Evolutionary conservation across 345 rosid genomes (phyloP).

Genomic region (Geranium rotundifolium): DNA sequence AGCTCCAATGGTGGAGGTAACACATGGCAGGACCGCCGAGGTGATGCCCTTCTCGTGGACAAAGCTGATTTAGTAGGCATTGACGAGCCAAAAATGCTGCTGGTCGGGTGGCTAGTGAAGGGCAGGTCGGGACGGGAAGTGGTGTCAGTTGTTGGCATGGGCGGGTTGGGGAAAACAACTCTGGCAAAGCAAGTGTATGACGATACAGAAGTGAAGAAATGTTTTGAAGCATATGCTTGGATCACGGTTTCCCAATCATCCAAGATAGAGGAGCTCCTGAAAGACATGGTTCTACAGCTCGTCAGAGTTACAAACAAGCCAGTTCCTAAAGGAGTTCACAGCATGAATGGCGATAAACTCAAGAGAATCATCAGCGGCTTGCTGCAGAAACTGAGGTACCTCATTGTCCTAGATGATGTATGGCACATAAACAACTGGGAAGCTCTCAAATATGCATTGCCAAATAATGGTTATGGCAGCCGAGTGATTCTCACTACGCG

Average conservation of each 20-base stretch:
- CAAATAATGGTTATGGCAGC: constrained; percentile 7
- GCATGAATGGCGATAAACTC: not conserved
- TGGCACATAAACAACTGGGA: constrained; percentile 15
- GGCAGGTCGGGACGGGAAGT: constrained; percentile 9
- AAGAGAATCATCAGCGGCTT: not conserved
- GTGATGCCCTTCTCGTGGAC: constrained; percentile 25
- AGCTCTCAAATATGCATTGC: constrained; percentile 14
- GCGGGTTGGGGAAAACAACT: constrained; percentile 17
- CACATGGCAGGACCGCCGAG: constrained; percentile 2
- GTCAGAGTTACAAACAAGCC: not conserved
- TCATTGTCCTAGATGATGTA: constrained; percentile 16
- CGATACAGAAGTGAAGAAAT: constrained; percentile 13
- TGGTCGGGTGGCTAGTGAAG: constrained; percentile 7
- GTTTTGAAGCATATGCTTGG: constrained; percentile 10
- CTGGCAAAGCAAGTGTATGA: constrained; percentile 12
- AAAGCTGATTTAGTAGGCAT: constrained; percentile 19
- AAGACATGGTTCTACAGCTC: constrained; percentile 8
- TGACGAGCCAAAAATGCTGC: constrained; percentile 9
- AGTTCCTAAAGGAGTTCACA: not conserved
- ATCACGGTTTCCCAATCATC: constrained; percentile 10
- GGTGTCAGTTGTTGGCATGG: constrained; percentile 16
- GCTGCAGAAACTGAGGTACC: constrained; percentile 8
- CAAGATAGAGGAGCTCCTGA: constrained; percentile 9
- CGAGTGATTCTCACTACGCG: constrained; percentile 21
- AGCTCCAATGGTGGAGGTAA: constrained; percentile 1